A percentile compares a stretch with the other conserved stretches of the same genome.
These are phyloP conservation scores for Tirmania nivea DNA, from an alignment of 495 filamentous ascomycete genomes.

Conservation along the genomic window DNA sequence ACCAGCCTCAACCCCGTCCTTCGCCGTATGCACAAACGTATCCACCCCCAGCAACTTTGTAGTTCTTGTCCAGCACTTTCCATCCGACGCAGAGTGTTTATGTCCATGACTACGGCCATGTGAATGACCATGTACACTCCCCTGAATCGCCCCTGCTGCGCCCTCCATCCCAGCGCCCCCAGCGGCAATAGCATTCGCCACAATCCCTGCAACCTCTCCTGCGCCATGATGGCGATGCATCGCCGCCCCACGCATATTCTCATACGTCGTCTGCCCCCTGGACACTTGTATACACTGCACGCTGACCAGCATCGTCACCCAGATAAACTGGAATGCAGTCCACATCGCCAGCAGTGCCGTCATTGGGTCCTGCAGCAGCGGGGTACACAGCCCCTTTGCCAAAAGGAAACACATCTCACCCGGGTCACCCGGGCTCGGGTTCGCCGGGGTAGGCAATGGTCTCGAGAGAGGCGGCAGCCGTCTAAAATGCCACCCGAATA, in stretches of 20 bases:
- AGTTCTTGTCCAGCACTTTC: constrained; percentile 51
- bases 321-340: constrained; percentile 62
- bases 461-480: too few species aligned
- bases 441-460: neutral
- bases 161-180: too few species aligned
- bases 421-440: neutral
- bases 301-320: constrained; percentile 86
- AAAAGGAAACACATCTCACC: constrained; percentile 48
- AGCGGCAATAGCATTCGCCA: too few species aligned
- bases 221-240: too few species aligned
- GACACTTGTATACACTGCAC: constrained; percentile 84
- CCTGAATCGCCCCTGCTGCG: too few species aligned
- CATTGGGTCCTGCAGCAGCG: constrained; percentile 61
- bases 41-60: constrained; percentile 71
- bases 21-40: constrained; percentile 67
- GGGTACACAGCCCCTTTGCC: constrained; percentile 44
- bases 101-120: constrained; percentile 23
- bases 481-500: neutral
- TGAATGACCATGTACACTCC: constrained; percentile 23
- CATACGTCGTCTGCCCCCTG: constrained; percentile 81
- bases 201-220: too few species aligned
- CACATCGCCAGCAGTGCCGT: constrained; percentile 58
- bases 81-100: constrained; percentile 4
- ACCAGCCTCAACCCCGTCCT: constrained; percentile 35
- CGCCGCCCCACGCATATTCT: constrained; percentile 46